Evolutionary conservation across 345 rosid genomes (phyloP).

Genomic region (Rhodamnia rubescens): DNA sequence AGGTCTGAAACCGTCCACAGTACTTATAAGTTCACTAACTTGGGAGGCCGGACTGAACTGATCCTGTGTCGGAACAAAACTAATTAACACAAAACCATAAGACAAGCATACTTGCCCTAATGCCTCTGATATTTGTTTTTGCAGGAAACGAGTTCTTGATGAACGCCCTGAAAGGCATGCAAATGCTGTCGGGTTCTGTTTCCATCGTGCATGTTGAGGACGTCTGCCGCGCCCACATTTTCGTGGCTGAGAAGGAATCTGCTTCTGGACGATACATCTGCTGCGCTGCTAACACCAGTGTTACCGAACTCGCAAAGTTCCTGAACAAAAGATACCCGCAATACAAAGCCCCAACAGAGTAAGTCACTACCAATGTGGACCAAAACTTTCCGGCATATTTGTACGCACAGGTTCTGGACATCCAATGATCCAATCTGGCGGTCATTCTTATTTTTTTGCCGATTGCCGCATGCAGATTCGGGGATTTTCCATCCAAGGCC

Average conservation of each 20-base stretch:
- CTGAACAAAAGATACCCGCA: slow-evolving; percentile 56
- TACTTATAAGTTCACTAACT: not conserved
- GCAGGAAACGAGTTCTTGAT: slow-evolving; percentile 59
- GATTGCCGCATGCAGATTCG: slow-evolving; percentile 32
- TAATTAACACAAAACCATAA: not conserved
- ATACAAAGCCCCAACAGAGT: slow-evolving; percentile 57
- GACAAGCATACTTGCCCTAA: not conserved
- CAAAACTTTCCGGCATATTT: not conserved
- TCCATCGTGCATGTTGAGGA: slow-evolving; percentile 73
- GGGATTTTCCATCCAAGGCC: slow-evolving; percentile 45
- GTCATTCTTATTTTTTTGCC: not conserved
- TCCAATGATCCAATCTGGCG: not conserved
- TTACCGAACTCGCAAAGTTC: slow-evolving; percentile 54
- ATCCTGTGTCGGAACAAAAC: not conserved
- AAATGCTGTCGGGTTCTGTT: slow-evolving; percentile 77
- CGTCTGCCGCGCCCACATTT: slow-evolving; percentile 70
- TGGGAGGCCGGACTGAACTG: not conserved
- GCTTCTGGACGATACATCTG: slow-evolving; percentile 78
- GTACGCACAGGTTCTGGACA: not conserved
- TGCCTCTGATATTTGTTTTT: not conserved
- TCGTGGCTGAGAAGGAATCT: slow-evolving; percentile 70
- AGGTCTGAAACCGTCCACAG: slow-evolving; percentile 18
- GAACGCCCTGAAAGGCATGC: slow-evolving; percentile 65
- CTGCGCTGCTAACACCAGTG: slow-evolving; percentile 51
- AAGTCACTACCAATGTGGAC: not conserved